Evolutionary conservation across 2,329 filamentous ascomycete genomes (phyloP), one percentile per base, ranked within the genome.

Genomic region (Pseudonectria foliicola): DNA sequence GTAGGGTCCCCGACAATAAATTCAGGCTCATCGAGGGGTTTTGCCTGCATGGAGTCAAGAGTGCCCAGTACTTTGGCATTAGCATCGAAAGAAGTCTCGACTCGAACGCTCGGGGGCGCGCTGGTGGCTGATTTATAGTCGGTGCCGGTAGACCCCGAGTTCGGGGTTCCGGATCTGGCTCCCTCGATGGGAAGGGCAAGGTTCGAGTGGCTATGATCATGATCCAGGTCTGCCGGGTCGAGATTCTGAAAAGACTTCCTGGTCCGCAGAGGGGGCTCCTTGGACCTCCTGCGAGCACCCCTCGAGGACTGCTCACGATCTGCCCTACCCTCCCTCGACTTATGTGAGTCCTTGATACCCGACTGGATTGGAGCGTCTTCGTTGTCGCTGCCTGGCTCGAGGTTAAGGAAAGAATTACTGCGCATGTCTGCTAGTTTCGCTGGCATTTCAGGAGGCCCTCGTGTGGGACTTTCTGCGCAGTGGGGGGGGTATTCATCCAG

Each of bases 1-100:
- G 76, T 73, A 7, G 75, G 74, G 15, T 77, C 70, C 23, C 75
- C 75, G 23, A 77, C 57, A 2, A 74, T 60, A 31, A 77, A 72
- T 14, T 73, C 68, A 4, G 75, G 75, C 50, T 78, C 75, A 34
- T 79, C 75, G 10, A 78, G 60, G 8, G 65, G 63, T 41, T 70
- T 67, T 4, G 50, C 42, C 39, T 56, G 53, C 31, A 60, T 55
- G 3, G 52, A 42, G 6, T 64, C 52, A 13, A 59, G 50, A 0
- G 54, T 53, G 10, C 49, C 55, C 10, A 55, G 30, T 0, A 52
- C 45, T 42, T 62, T 62, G 13, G 63, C 58, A 35, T 59, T 63
- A 7, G 56, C 50, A 23, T 68, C 61, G 21, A 52, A 65, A 12
- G 56, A 45, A 31, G 38, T 44, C 23, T 73, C 66, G 16, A 73